Percentiles rank a stretch among this genome's conserved stretches.
Conservation (phyloP, 345 rosid species). For the Ailanthus altissimus region DNA sequence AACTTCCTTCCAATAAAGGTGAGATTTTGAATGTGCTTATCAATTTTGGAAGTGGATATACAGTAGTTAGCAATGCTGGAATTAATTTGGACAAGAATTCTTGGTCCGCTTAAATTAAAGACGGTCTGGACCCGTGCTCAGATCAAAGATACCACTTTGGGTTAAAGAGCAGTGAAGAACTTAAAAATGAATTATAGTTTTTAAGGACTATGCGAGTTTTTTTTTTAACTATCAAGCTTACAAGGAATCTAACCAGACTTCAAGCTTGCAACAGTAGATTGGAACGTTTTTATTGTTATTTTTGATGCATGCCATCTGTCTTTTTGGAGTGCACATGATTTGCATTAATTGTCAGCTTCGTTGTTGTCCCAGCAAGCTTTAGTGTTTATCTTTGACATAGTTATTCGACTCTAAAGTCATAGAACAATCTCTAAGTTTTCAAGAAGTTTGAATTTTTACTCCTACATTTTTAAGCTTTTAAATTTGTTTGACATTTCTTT, state of each 20-base stretch:
- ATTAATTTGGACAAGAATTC: not conserved
- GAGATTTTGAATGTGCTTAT: constrained; percentile 19
- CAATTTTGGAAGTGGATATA: not conserved
- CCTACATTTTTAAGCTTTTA: not conserved
- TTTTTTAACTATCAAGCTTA: not conserved
- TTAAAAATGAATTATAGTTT: not conserved
- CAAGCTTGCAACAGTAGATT: no score
- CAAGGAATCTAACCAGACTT: not conserved
- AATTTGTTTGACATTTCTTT: not conserved
- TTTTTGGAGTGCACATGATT: not conserved
- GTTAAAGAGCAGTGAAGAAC: not conserved
- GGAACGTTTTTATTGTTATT: not conserved
- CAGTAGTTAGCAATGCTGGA: constrained; percentile 2
- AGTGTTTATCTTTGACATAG: not conserved
- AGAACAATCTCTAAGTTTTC: not conserved
- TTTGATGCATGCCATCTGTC: not conserved
- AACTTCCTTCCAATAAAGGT: constrained; percentile 25
- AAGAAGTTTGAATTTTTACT: not conserved
- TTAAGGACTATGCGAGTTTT: not conserved
- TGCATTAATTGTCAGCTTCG: not conserved
- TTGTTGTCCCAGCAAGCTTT: not conserved
- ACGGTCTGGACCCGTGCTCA: not conserved
- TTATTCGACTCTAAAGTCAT: not conserved
- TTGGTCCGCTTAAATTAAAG: not conserved
- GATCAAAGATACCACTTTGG: not conserved